Evolutionary conservation across 2,329 filamentous ascomycete genomes (phyloP), one percentile per base, ranked within the genome.

Genomic region (Aquanectria penicillioides): DNA sequence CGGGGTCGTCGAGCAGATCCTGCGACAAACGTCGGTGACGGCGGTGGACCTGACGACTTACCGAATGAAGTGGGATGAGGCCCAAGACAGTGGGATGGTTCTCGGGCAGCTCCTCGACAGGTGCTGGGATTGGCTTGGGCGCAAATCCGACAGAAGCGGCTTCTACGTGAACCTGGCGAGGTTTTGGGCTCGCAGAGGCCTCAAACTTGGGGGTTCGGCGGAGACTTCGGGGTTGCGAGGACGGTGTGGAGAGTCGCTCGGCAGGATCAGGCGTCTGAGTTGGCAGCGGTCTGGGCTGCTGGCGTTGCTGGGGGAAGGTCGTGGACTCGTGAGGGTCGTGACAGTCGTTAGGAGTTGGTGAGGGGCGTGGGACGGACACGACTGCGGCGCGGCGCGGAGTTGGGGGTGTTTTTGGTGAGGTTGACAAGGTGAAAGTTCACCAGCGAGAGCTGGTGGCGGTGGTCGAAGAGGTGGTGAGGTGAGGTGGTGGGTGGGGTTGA

Each of bases 171-270:
- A 83, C 73, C 60, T 71, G 71, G 40, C 69, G 73, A 40, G 77
- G 78, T 54, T 78, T 77, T 34, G 80, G 80, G 52, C 73, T 78
- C 34, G 78, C 74, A 48, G 77, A 78, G 23, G 74, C 75, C 46
- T 79, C 77, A 68, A 85, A 84, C 61, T 77, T 83, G 15, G 83
- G 78, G 7, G 83, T 85, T 65, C 81, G 81, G 58, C 82, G 83
- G 66, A 86, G 78, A 54, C 73, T 74, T 64, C 77, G 78, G 60
- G 69, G 75, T 41, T 78, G 76, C 33, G 83, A 83, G 56, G 80
- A 78, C 54, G 82, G 76, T 25, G 82, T 81, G 22, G 79, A 76
- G 53, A 75, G 76, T 71, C 77, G 74, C 62, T 77, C 77, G 61
- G 71, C 63, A 66, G 71, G 73, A 69, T 77, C 73, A 67, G 79